Percentiles rank a stretch among this genome's conserved stretches.
phyloP scores from a whole-genome alignment of 1,284 basidiomycete species.

The Cryptococcus wingfieldii region DNA sequence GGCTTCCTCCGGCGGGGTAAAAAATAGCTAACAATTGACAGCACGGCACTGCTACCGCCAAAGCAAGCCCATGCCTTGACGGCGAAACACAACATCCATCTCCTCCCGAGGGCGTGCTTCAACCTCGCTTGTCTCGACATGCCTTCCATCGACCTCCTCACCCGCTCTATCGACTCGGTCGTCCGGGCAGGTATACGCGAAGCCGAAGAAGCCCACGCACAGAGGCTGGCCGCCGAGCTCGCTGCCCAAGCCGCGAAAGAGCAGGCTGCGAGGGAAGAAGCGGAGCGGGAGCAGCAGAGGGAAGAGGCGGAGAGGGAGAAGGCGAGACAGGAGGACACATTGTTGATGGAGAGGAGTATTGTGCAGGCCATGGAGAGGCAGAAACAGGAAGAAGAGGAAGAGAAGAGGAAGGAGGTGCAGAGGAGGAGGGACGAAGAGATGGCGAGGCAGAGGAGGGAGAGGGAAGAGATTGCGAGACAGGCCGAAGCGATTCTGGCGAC shows the following conservation, averaged over 20 bases:
- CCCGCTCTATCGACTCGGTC: slow-evolving; percentile 40
- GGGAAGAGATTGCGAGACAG: slow-evolving; percentile 39
- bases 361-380: slow-evolving; percentile 41
- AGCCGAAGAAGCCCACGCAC: slow-evolving; percentile 36
- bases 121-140: slow-evolving; percentile 46
- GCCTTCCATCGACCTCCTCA: slow-evolving; percentile 41
- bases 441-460: slow-evolving; percentile 33
- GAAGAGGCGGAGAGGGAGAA: slow-evolving; percentile 27
- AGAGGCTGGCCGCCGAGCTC: slow-evolving; percentile 36
- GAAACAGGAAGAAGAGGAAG: slow-evolving; percentile 35
- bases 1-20: background rate
- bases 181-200: slow-evolving; percentile 40
- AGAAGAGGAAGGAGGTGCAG: slow-evolving; percentile 32
- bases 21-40: slow-evolving; percentile 7
- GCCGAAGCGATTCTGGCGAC: slow-evolving; percentile 43
- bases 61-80: slow-evolving; percentile 36
- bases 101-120: slow-evolving; percentile 44
- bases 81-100: slow-evolving; percentile 39
- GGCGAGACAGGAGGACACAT: slow-evolving; percentile 38
- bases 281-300: slow-evolving; percentile 27
- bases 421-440: slow-evolving; percentile 33
- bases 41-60: slow-evolving; percentile 36
- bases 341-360: slow-evolving; percentile 41
- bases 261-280: slow-evolving; percentile 37
- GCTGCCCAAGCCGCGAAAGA: slow-evolving; percentile 40